phyloP scores from a whole-genome alignment of 768 basidiomycete species.

The Podaxis rugospora region DNA sequence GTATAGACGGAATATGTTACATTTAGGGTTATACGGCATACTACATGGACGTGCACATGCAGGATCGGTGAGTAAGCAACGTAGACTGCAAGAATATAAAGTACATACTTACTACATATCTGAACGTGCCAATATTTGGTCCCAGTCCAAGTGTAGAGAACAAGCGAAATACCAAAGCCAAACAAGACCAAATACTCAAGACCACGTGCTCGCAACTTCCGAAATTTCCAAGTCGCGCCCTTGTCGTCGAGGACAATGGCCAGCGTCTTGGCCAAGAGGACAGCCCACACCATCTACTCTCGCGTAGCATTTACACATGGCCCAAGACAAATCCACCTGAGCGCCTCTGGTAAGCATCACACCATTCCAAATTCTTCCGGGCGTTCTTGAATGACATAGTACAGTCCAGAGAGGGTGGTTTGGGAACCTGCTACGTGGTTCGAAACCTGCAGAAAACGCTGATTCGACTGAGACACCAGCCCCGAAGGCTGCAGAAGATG shows the following conservation, averaged over 20 bases:
- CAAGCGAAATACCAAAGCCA: not conserved
- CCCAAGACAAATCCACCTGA: not conserved
- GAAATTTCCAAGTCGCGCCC: slow-evolving; percentile 3
- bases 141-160: too few relatives aligned
- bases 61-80: too few relatives aligned
- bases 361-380: not conserved
- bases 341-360: not conserved
- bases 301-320: not conserved
- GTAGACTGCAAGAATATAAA: too few relatives aligned
- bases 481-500: not conserved
- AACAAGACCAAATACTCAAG: not conserved
- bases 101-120: too few relatives aligned
- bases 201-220: not conserved
- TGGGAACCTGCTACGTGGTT: not conserved
- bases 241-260: slow-evolving; percentile 3
- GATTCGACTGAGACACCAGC: not conserved
- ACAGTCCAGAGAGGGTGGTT: not conserved
- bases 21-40: too few relatives aligned
- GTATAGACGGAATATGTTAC: too few relatives aligned
- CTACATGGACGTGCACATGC: too few relatives aligned
- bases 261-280: not conserved
- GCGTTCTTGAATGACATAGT: not conserved
- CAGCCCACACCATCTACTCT: not conserved
- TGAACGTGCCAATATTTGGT: too few relatives aligned
- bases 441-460: not conserved